Evolutionary conservation across 2,329 filamentous ascomycete genomes (phyloP).

Genomic region (Botrytis sinoallii): DNA sequence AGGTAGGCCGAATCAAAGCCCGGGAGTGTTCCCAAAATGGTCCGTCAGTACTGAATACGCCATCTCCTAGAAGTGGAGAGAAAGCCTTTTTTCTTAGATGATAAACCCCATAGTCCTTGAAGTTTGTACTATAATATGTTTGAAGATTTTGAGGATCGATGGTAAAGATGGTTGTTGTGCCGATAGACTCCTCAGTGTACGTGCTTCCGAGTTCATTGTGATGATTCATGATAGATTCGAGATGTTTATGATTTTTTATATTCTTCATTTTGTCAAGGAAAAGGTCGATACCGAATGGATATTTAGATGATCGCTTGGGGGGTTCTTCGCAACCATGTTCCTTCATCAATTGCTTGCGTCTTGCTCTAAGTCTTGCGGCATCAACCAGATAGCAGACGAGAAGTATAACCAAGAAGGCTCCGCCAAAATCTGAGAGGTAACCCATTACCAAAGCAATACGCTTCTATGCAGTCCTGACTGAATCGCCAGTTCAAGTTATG

Average conservation of each 20-base stretch:
- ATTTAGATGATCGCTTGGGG: slow-evolving; percentile 47
- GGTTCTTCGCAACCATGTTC: slow-evolving; percentile 46
- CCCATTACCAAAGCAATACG: neutral
- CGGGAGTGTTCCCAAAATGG: slow-evolving; percentile 15
- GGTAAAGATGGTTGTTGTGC: slow-evolving; percentile 43
- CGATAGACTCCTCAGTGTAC: neutral
- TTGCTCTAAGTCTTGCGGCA: neutral
- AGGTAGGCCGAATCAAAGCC: slow-evolving; percentile 50
- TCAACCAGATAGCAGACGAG: neutral
- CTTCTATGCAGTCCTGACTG: neutral
- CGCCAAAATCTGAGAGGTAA: neutral
- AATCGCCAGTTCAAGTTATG: neutral
- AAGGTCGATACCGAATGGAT: slow-evolving; percentile 49
- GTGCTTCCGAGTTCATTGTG: neutral
- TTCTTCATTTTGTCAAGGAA: slow-evolving; percentile 42
- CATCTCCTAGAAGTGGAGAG: slow-evolving; percentile 15
- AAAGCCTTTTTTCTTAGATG: neutral
- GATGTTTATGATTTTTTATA: slow-evolving; percentile 31
- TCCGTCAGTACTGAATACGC: slow-evolving; percentile 21
- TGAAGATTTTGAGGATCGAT: slow-evolving; percentile 54
- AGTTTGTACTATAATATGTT: slow-evolving; percentile 49
- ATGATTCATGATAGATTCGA: neutral
- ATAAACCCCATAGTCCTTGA: slow-evolving; percentile 49
- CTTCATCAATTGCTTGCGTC: neutral
- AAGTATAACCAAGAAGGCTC: neutral